These are phyloP conservation scores for Diaporthe citrichinensis DNA, from an alignment of 2,329 filamentous ascomycete species.

Conservation along the genomic window DNA sequence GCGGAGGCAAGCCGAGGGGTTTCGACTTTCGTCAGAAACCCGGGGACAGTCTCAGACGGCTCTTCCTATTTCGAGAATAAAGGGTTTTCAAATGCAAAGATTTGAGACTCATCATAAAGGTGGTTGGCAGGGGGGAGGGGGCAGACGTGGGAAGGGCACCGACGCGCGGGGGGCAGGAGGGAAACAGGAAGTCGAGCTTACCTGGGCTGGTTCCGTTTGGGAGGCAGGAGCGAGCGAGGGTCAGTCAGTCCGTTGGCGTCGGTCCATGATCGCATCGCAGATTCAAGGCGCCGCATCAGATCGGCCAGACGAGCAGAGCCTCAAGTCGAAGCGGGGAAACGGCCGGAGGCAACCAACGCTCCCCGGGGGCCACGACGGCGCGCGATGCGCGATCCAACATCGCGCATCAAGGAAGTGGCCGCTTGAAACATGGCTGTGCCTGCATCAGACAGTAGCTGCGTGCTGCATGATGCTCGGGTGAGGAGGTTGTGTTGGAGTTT, in stretches of 20 bases:
- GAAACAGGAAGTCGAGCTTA: conserved; percentile 8
- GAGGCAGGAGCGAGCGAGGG: not conserved
- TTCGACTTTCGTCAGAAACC: conserved; percentile 19
- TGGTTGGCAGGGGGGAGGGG: not conserved
- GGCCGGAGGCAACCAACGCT: not conserved
- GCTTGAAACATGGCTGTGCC: conserved; percentile 39
- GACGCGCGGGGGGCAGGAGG: not conserved
- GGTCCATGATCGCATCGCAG: not conserved
- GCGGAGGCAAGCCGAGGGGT: conserved; percentile 38
- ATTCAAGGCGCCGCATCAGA: not conserved
- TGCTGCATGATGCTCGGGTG: not conserved
- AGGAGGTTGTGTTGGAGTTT: not conserved
- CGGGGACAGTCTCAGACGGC: conserved; percentile 56
- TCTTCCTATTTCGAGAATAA: conserved; percentile 54
- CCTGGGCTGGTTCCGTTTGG: conserved; percentile 7
- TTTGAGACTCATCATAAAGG: conserved; percentile 53
- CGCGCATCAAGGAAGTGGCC: conserved; percentile 30
- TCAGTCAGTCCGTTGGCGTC: not conserved
- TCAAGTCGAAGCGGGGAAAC: not conserved
- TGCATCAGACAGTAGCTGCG: conserved; percentile 29
- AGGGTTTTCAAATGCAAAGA: conserved; percentile 51
- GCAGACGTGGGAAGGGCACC: conserved; percentile 32
- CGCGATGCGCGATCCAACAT: conserved; percentile 11
- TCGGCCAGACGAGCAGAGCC: conserved; percentile 15
- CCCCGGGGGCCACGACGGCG: not conserved